phyloP scores from a whole-genome alignment of 495 filamentous ascomycete species.

The Aspergillus cristatus region DNA sequence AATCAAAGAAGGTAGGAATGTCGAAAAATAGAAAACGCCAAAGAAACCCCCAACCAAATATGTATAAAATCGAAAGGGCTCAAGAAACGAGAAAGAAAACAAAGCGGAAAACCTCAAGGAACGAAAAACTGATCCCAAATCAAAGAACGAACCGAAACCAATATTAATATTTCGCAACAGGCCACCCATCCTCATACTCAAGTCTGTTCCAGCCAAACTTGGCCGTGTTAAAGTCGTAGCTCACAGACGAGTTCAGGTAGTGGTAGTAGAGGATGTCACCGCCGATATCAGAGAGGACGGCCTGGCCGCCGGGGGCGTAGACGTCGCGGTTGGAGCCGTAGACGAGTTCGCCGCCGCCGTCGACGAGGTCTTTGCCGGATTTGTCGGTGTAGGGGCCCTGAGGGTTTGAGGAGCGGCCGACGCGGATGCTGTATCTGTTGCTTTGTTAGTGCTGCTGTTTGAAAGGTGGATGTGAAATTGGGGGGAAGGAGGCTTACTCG shows the following conservation, averaged over 20 bases:
- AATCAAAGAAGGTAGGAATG: too few species aligned
- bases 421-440: slow-evolving; percentile 34
- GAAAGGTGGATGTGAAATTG: neutral
- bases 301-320: slow-evolving; percentile 40
- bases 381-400: slow-evolving; percentile 36
- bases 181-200: neutral
- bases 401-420: slow-evolving; percentile 27
- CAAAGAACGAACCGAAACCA: too few species aligned
- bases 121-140: too few species aligned
- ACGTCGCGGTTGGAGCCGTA: slow-evolving; percentile 40
- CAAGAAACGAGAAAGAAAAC: too few species aligned
- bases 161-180: neutral
- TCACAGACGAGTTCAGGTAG: slow-evolving; percentile 34
- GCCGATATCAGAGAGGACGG: slow-evolving; percentile 23
- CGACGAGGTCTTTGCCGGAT: slow-evolving; percentile 23
- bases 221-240: slow-evolving; percentile 29
- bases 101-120: too few species aligned
- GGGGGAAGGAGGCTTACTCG: slow-evolving; percentile 42
- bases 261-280: slow-evolving; percentile 40
- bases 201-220: neutral
- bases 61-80: too few species aligned
- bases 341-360: slow-evolving; percentile 34
- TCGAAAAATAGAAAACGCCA: too few species aligned
- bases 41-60: too few species aligned
- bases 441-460: slow-evolving; percentile 1